Percentiles rank a stretch among this genome's conserved stretches.
These are phyloP conservation scores for Leccinum olivaceopallidum DNA, from an alignment of 768 basidiomycete genomes.

Conservation along the genomic window DNA sequence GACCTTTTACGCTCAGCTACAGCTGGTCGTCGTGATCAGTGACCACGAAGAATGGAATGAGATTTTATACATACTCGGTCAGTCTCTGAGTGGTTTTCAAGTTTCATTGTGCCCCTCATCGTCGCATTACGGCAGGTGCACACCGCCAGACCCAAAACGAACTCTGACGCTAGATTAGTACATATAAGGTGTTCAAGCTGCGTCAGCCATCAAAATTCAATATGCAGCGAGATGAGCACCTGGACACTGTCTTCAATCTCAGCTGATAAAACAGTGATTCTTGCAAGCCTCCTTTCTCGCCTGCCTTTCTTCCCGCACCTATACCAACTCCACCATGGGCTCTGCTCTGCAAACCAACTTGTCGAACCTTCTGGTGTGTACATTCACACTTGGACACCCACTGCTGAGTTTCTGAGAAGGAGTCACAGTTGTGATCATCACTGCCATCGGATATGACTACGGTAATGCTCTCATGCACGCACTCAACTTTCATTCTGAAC, in stretches of 20 bases:
- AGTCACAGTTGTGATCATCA: neutral
- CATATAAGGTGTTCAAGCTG: neutral
- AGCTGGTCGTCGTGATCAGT: no score
- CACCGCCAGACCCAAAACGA: no score
- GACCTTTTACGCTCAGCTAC: neutral
- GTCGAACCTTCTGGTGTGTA: neutral
- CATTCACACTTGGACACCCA: neutral
- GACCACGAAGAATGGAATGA: neutral
- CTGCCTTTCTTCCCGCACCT: neutral
- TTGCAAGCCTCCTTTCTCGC: neutral
- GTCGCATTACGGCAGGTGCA: neutral
- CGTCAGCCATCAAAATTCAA: neutral
- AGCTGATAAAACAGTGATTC: neutral
- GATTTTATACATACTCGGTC: neutral
- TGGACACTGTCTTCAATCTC: no score
- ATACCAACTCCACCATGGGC: neutral
- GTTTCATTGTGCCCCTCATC: no score
- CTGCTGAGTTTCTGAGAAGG: neutral
- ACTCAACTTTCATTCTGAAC: neutral
- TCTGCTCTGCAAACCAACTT: neutral
- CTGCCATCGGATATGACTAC: neutral
- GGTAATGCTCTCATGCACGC: neutral
- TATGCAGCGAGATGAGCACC: neutral
- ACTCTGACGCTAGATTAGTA: neutral
- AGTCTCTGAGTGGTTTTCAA: no score